Percentiles rank a stretch among this genome's conserved stretches.
Conservation (phyloP, 1,284 basidiomycete genomes). For the Marasmius tenuissimus region DNA sequence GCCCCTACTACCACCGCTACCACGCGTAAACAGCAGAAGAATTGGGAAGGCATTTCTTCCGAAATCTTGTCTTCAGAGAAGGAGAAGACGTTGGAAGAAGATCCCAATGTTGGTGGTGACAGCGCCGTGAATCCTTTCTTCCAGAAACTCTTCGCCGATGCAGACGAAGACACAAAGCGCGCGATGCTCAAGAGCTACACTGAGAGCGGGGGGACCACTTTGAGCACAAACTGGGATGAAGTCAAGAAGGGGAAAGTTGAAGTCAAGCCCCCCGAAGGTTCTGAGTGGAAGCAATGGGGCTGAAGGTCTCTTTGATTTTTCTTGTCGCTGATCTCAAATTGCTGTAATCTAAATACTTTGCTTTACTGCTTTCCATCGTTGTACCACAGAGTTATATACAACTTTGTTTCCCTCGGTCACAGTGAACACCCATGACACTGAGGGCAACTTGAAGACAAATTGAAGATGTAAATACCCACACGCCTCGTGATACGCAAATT, state of each 20-base stretch:
- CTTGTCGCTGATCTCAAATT: not conserved
- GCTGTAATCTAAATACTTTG: not conserved
- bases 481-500: not conserved
- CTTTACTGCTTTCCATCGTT: not conserved
- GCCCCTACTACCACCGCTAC: constrained; percentile 34
- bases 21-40: constrained; percentile 52
- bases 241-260: constrained; percentile 69
- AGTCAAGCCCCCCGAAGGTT: constrained; percentile 80
- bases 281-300: constrained; percentile 80
- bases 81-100: constrained; percentile 61
- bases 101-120: constrained; percentile 85
- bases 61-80: constrained; percentile 64
- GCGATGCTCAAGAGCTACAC: constrained; percentile 97
- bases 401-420: not conserved
- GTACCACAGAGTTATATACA: not conserved
- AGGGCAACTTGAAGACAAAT: not conserved
- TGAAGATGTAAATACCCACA: not conserved
- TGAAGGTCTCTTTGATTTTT: constrained; percentile 21
- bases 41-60: constrained; percentile 83
- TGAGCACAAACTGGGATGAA: constrained; percentile 93
- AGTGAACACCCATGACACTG: not conserved
- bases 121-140: constrained; percentile 76
- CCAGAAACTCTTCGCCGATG: constrained; percentile 82
- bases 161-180: constrained; percentile 84
- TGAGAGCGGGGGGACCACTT: constrained; percentile 88